Evolutionary conservation across 371 early-diverging fungal species (phyloP).

Genomic region (Capillidium heterosporum): DNA sequence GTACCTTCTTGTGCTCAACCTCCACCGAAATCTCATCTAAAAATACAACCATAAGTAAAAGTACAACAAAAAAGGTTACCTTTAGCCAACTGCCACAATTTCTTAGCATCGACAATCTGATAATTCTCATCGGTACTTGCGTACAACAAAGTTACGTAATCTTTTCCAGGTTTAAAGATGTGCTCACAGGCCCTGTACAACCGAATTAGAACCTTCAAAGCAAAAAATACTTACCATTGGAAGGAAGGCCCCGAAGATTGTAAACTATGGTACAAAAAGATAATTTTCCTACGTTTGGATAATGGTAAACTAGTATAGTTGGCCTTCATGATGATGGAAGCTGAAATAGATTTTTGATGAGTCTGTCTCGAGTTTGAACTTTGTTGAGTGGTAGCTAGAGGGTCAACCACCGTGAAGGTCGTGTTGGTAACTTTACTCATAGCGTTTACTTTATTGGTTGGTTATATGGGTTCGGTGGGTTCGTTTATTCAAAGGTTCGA

Average conservation of each 20-base stretch:
- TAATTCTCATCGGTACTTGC: background rate
- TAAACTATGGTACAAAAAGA: background rate
- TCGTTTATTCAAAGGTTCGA: background rate
- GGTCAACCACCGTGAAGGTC: background rate
- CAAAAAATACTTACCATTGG: background rate
- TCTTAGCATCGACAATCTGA: background rate
- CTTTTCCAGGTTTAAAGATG: background rate
- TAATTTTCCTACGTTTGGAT: background rate
- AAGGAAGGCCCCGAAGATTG: background rate
- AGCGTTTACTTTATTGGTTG: too few relatives aligned
- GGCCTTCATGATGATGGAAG: background rate
- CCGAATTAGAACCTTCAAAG: background rate
- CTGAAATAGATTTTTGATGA: background rate
- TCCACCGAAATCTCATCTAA: background rate
- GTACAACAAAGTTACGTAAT: background rate
- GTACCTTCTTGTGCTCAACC: background rate
- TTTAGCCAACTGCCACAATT: background rate
- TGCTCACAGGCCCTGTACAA: background rate
- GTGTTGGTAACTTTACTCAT: too few relatives aligned
- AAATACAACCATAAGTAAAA: background rate
- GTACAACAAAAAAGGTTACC: background rate
- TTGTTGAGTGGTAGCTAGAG: background rate
- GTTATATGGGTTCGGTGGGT: too few relatives aligned
- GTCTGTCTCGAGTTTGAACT: background rate
- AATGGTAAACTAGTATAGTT: background rate